phyloP scores from a whole-genome alignment of 208 protist genomes.

The Phytomonas sp. region DNA sequence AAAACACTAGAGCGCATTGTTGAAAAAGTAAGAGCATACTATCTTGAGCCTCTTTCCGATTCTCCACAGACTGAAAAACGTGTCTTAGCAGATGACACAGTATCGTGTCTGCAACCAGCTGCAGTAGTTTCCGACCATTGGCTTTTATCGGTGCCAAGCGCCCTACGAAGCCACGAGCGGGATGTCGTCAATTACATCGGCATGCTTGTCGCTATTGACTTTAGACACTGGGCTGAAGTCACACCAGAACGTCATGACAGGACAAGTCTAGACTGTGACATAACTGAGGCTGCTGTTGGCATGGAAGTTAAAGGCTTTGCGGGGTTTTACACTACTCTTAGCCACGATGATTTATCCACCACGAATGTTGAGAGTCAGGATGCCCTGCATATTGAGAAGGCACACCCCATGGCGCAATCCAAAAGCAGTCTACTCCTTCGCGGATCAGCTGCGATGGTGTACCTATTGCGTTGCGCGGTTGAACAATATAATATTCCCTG shows the following conservation, averaged over 20 bases:
- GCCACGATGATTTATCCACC: not conserved
- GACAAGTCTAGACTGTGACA: not conserved
- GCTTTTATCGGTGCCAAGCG: conserved; percentile 43
- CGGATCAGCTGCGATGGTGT: conserved; percentile 75
- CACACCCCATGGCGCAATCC: not conserved
- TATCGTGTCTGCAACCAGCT: not conserved
- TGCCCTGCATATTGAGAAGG: not conserved
- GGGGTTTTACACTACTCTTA: conserved; percentile 38
- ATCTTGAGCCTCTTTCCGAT: not conserved
- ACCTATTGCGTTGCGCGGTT: conserved; percentile 50
- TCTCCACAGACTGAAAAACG: not conserved
- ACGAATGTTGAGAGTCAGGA: not conserved
- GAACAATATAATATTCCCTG: conserved; percentile 47
- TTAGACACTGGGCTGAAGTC: conserved; percentile 71
- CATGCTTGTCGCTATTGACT: conserved; percentile 81
- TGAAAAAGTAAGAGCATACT: not conserved
- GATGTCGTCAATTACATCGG: conserved; percentile 61
- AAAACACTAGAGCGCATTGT: not conserved
- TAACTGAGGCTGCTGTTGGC: conserved; percentile 18
- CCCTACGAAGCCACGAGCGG: conserved; percentile 21
- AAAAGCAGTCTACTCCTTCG: conserved; percentile 26
- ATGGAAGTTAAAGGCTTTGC: conserved; percentile 30
- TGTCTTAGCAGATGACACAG: not conserved
- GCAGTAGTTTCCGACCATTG: conserved; percentile 26
- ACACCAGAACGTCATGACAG: not conserved